phyloP scores from a whole-genome alignment of 495 filamentous ascomycete species.

The Trichoderma parareesei region DNA sequence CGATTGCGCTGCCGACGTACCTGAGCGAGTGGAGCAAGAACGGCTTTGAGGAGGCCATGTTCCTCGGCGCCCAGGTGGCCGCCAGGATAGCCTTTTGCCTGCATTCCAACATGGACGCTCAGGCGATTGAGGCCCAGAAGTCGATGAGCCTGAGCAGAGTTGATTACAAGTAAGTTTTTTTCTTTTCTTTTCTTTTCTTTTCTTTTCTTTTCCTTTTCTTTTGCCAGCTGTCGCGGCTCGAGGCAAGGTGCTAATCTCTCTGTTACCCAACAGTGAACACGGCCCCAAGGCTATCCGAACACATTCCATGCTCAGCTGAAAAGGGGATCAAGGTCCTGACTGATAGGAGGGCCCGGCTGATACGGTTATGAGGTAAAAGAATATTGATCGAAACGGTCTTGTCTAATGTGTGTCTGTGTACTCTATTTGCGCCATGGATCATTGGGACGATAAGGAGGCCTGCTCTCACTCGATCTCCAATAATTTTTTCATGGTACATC shows the following conservation, averaged over 20 bases:
- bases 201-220: no score
- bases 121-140: slow-evolving; percentile 30
- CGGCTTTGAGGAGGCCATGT: slow-evolving; percentile 67
- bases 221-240: no score
- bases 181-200: not conserved
- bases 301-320: slow-evolving; percentile 33
- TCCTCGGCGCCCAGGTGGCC: slow-evolving; percentile 72
- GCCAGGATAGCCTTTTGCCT: slow-evolving; percentile 62
- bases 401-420: no score
- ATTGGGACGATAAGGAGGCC: no score
- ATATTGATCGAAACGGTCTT: no score
- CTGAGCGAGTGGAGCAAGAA: slow-evolving; percentile 90
- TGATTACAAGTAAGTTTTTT: slow-evolving; percentile 39
- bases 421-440: no score
- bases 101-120: slow-evolving; percentile 34
- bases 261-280: slow-evolving; percentile 24
- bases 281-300: slow-evolving; percentile 34
- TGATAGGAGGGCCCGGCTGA: no score
- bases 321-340: no score
- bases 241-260: not conserved
- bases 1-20: slow-evolving; percentile 72
- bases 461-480: no score
- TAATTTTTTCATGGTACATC: no score
- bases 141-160: slow-evolving; percentile 37
- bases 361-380: no score